A percentile compares a stretch with the other conserved stretches of the same genome.
Evolutionary conservation across 2,329 filamentous ascomycete genomes (phyloP).

Genomic region (Didymella lethalis): DNA sequence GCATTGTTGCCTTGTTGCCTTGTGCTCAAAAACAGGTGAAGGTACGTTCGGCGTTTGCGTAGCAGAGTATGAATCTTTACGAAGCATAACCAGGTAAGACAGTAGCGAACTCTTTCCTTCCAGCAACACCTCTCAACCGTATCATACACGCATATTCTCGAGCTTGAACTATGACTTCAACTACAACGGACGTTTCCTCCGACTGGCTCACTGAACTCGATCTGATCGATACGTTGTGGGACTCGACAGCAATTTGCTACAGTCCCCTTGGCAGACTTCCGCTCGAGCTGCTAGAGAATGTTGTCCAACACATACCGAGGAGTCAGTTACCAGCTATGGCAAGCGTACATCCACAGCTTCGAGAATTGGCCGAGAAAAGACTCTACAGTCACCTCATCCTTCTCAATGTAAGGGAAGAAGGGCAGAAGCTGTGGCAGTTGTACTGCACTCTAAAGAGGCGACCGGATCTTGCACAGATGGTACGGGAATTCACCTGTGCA

Average conservation of each 20-base stretch:
- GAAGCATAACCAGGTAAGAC: not conserved
- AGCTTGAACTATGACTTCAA: not conserved
- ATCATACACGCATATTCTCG: not conserved
- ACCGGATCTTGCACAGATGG: not conserved
- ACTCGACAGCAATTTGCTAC: not conserved
- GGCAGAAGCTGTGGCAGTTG: not conserved
- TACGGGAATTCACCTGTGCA: not conserved
- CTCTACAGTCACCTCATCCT: not conserved
- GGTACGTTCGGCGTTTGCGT: not conserved
- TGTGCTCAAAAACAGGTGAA: not conserved
- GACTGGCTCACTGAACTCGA: conserved; percentile 5
- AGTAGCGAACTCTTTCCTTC: not conserved
- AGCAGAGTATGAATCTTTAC: not conserved
- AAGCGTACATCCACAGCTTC: not conserved
- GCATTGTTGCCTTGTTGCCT: not conserved
- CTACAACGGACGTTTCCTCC: not conserved
- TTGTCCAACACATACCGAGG: not conserved
- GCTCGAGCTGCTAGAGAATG: not conserved
- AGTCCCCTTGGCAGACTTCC: not conserved
- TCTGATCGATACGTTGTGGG: not conserved
- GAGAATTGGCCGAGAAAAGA: not conserved
- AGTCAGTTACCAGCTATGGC: not conserved
- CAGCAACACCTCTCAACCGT: not conserved
- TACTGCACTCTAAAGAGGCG: not conserved
- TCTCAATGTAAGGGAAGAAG: too few species aligned